Base-by-base conservation (phyloP, 306 rosid species). In the Ochetophila trinervis region DNA sequence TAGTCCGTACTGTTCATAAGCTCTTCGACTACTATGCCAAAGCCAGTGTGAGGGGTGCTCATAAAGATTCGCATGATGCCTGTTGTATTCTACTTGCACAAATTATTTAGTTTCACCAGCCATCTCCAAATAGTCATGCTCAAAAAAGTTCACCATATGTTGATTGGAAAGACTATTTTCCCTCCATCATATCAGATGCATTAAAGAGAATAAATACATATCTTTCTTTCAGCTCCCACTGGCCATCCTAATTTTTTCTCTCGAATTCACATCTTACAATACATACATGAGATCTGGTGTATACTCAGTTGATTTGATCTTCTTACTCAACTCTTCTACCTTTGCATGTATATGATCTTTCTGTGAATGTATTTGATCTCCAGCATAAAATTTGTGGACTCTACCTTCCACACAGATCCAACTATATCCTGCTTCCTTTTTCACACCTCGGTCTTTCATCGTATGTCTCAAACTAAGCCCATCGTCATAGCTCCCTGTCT, bases 381-480 rank as follows among this genome's bases (percentile, higher is more conserved):
- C 78, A 4, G 91, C 89, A 57, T 71, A 83, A 70, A 90, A 87
- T 63, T 78, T 87, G 60, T 86, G 87, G 57, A 83, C 65, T 62
- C 73, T 62, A 34, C 96, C 95, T 68, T 74, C 78, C 53, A 89
- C 62, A 14, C 77, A 73, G 63, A 90, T 79, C 89, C 89, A 90
- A 77, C 95, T 78, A 70, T 53, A 79, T 14, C 89, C 89, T 1
- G 89, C 85, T 69, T 89, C 96, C 74, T 86, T 84, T 65, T 68
- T 84, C 69, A 84, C 82, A 4, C 90, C 91, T 57, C 71, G 78
- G 65, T 81, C 80, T 77, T 83, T 87, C 96, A 83, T 89, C 66
- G 62, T 56, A 45, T 77, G 84, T 53, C 96, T 75, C 72, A 80
- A 69, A 65, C 68, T 70, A 63, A 64, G 30, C 44, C 86, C 91